Percentiles rank a stretch among this genome's conserved stretches.
These are phyloP conservation scores for Beauveria brongniartii DNA, from an alignment of 2,329 filamentous ascomycete species.

Conservation along the genomic window DNA sequence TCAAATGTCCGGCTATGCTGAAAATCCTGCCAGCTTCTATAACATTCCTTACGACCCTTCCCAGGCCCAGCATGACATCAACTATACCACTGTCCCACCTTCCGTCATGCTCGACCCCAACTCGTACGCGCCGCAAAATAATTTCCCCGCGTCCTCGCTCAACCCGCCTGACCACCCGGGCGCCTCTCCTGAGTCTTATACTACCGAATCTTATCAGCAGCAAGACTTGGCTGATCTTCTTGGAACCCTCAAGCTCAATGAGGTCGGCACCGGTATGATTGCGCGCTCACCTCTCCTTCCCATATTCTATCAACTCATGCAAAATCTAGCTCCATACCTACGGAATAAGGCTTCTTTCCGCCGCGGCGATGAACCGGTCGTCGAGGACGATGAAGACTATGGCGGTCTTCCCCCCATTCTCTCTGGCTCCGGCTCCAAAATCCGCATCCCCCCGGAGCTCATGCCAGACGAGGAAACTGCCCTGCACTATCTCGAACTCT, in stretches of 20 bases:
- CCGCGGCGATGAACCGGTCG: constrained; percentile 51
- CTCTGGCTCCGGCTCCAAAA: constrained; percentile 62
- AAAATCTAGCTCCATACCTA: constrained; percentile 67
- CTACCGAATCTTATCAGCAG: constrained; percentile 57
- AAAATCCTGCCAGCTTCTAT: constrained; percentile 37
- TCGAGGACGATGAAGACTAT: constrained; percentile 66
- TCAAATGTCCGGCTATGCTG: constrained; percentile 40
- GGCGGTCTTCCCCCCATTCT: constrained; percentile 64
- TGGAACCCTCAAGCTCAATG: constrained; percentile 79
- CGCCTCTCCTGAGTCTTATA: constrained; percentile 42
- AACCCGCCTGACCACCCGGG: constrained; percentile 22
- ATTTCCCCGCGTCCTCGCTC: constrained; percentile 46
- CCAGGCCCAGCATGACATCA: constrained; percentile 38
- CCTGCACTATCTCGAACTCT: constrained; percentile 80
- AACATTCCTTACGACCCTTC: constrained; percentile 39
- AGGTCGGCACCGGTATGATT: constrained; percentile 69
- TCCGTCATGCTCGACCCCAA: constrained; percentile 42
- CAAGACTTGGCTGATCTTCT: constrained; percentile 72
- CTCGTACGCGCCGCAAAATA: constrained; percentile 36
- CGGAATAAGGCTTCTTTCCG: constrained; percentile 50
- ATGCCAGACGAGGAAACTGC: constrained; percentile 85
- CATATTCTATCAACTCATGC: constrained; percentile 5
- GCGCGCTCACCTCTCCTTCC: neutral
- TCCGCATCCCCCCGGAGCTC: constrained; percentile 83
- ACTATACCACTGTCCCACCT: constrained; percentile 45